phyloP scores from a whole-genome alignment of 163 green algal species.

The Scenedesmus sp. region DNA sequence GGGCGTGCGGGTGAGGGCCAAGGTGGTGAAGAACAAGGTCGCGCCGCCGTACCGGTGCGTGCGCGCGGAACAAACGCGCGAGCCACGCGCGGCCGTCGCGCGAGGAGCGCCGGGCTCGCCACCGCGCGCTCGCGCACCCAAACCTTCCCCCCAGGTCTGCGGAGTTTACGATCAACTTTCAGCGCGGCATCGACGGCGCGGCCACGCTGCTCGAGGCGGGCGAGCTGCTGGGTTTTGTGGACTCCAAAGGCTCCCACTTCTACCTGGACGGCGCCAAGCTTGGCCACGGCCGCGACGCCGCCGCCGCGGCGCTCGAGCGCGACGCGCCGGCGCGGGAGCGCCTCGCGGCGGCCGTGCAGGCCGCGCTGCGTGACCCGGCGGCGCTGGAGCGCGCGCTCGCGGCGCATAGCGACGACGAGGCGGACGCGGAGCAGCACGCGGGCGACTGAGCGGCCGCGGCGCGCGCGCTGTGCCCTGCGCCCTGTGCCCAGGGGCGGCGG shows the following conservation, averaged over 20 bases:
- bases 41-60: constrained; percentile 28
- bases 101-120: too few relatives aligned
- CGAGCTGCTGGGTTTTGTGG: too few relatives aligned
- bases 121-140: too few relatives aligned
- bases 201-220: constrained; percentile 15
- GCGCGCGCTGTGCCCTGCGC: too few relatives aligned
- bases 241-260: too few relatives aligned
- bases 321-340: not conserved
- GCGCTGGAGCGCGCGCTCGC: not conserved
- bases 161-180: constrained; percentile 32
- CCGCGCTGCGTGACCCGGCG: not conserved
- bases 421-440: too few relatives aligned
- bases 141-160: constrained; percentile 11
- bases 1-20: constrained; percentile 83
- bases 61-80: too few relatives aligned
- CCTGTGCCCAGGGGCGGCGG: too few relatives aligned
- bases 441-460: too few relatives aligned
- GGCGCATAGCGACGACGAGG: not conserved
- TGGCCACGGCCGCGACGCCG: constrained; percentile 34
- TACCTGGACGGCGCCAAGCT: too few relatives aligned
- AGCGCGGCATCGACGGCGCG: constrained; percentile 26
- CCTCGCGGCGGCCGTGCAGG: constrained; percentile 11
- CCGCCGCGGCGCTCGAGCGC: not conserved
- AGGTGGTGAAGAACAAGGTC: constrained; percentile 97
- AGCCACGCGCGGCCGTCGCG: too few relatives aligned